Evolutionary conservation across 2,329 filamentous ascomycete genomes (phyloP), one percentile per base, ranked within the genome.

Genomic region (Aspergillus neotritici): DNA sequence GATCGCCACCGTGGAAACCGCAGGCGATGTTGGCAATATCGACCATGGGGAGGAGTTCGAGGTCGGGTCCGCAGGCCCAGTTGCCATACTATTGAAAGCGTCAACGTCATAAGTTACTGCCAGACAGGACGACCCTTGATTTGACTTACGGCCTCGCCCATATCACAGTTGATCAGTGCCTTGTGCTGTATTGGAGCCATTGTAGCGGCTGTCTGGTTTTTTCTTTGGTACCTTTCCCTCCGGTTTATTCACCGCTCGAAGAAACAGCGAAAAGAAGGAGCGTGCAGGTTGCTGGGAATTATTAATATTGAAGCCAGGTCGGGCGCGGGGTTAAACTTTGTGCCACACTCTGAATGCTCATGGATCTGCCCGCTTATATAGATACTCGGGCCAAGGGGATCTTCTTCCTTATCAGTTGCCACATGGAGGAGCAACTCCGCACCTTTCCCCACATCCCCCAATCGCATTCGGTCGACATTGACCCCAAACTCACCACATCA

Each of bases 11-110:
- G 47, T 79, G 77, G 49, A 77, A 78, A 1, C 77, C 78, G 54
- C 79, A 83, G 7, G 79, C 80, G 25, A 83, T 66, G 51, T 83
- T 83, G 13, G 79, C 80, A 54, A 77, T 73, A 55, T 82, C 78
- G 50, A 83, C 79, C 33, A 80, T 62, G 2, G 75, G 75, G 46
- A 83, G 77, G 11, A 83, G 62, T 43, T 82, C 77, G 37, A 78
- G 73, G 49, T 83, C 79, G 4, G 78, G 78, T 13, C 78, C 78
- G 47, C 66, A 68, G 37, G 54, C 53, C 56, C 64, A 72, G 41
- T 73, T 73, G 31, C 72, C 71, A 40, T 68, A 74, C 34, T 62
- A 43, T n/a, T 29, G 11, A 5, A 29, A 14, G 31, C 31, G 36
- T 43, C 31, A 39, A 37, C 21, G 10, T 16, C 28, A 29, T 12